phyloP scores from a whole-genome alignment of 148 eudicot species.

The Silene latifolia region DNA sequence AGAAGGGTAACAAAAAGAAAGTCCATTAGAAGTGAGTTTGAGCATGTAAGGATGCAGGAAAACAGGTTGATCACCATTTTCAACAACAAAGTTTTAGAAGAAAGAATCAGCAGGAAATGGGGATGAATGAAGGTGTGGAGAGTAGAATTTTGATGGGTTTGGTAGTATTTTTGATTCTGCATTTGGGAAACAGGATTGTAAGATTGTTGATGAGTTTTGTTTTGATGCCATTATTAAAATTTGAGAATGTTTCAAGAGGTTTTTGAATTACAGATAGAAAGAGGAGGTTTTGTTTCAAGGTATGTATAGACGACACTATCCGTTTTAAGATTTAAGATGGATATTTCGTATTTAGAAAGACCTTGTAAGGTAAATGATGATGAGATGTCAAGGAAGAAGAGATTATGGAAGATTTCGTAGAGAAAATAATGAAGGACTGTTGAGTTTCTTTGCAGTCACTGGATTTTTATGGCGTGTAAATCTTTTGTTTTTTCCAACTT shows the following conservation, averaged over 20 bases:
- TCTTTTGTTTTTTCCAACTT: background rate
- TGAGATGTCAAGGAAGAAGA: background rate
- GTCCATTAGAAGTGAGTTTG: constrained; percentile 9
- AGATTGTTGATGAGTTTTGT: background rate
- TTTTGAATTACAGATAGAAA: too few relatives aligned
- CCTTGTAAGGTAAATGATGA: background rate
- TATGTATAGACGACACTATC: too few relatives aligned
- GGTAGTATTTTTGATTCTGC: background rate
- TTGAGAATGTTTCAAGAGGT: too few relatives aligned
- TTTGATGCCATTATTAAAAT: background rate
- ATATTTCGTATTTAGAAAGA: too few relatives aligned
- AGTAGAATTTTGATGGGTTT: constrained; percentile 3
- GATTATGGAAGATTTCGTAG: background rate
- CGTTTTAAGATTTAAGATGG: background rate
- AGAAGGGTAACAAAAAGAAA: constrained; percentile 16
- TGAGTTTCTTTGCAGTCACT: background rate
- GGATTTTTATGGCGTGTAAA: background rate
- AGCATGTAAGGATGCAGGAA: constrained; percentile 19
- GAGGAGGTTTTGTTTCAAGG: too few relatives aligned
- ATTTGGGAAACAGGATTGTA: background rate
- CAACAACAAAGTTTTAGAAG: constrained; percentile 6
- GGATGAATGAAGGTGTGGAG: constrained; percentile 1
- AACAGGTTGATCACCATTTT: constrained; percentile 8
- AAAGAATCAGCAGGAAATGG: constrained; percentile 13
- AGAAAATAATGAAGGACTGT: background rate